These are phyloP conservation scores for Aspergillus ostianus DNA, from an alignment of 495 filamentous ascomycete genomes.

Conservation along the genomic window DNA sequence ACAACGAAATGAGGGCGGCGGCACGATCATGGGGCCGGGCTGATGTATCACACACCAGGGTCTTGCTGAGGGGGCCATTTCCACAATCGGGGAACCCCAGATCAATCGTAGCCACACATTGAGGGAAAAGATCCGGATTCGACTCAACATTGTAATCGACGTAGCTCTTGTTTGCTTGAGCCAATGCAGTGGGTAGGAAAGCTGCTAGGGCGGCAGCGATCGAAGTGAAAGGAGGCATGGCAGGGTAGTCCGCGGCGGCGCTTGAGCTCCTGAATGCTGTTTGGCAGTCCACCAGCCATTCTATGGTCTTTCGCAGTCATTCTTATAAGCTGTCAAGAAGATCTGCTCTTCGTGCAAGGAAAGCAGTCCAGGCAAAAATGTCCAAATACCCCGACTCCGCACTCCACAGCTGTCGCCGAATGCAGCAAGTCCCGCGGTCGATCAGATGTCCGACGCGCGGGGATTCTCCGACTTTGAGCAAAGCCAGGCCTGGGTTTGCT, in stretches of 20 bases:
- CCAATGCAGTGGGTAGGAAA: conserved; percentile 25
- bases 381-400: conserved; percentile 9
- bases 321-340: not conserved
- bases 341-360: not conserved
- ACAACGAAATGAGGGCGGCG: conserved; percentile 38
- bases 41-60: conserved; percentile 47
- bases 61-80: conserved; percentile 31
- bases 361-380: not conserved
- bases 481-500: not conserved
- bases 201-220: conserved; percentile 27
- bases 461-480: conserved; percentile 13
- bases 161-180: conserved; percentile 31
- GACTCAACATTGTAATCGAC: conserved; percentile 31
- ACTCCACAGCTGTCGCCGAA: conserved; percentile 11
- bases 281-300: not conserved
- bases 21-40: conserved; percentile 48
- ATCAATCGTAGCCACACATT: conserved; percentile 23
- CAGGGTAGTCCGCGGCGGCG: not conserved
- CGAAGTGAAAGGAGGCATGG: conserved; percentile 18
- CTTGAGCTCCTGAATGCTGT: not conserved
- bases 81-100: conserved; percentile 35
- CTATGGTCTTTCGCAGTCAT: not conserved
- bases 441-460: conserved; percentile 20
- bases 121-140: conserved; percentile 30
- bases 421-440: conserved; percentile 24